Evolutionary conservation across 176 grass and related monocot species (phyloP), one percentile per base, ranked within the genome.

Genomic region (Alloteropsis semialata): DNA sequence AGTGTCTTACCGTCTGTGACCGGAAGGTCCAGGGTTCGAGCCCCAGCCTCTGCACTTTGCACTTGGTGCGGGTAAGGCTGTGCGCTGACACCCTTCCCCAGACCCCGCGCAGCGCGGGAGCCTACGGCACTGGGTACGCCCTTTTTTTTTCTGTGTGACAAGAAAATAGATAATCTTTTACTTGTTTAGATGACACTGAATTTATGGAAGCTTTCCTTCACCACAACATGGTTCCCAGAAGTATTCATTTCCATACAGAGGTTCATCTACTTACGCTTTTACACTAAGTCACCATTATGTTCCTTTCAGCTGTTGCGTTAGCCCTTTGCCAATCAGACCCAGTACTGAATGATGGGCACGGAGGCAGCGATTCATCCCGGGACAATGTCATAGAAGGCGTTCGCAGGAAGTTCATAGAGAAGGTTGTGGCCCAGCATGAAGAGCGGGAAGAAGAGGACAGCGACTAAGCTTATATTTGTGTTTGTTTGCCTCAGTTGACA

Each of bases 401-500:
- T 74, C 93, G 91, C 36, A 94, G 85, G 56, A 99, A 90, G 74
- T 96, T 99, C 33, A 96, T 99, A 22, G 97, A 99, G 89, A 99
- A 96, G 84, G 76, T 96, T 57, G 89, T 99, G 8, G 79, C 87
- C 45, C 88, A 92, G 75, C 93, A 90, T 80, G 91, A 96, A 85
- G 83, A 88, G 33, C 80, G 81, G 14, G 97, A 96, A 32, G 84
- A 90, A 18, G 90, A 93, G 66, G 92, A 92, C 21, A 97, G 94
- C 33, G 94, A 96, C 49, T 92, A 85, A 89, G 57, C 59, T 24
- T 69, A 25, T 77, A 28, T 28, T 12, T 77, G 60, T 43, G 25
- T 76, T 70, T 33, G 65, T 54, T 83, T 67, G 13, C 8, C 55
- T 45, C 14, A 51, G 14, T 17, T 81, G n/a, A 1, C 43, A 65